Evolutionary conservation across 176 grass and related monocot genomes (phyloP), one percentile per base, ranked within the genome.

Genomic region (Carex scoparia): DNA sequence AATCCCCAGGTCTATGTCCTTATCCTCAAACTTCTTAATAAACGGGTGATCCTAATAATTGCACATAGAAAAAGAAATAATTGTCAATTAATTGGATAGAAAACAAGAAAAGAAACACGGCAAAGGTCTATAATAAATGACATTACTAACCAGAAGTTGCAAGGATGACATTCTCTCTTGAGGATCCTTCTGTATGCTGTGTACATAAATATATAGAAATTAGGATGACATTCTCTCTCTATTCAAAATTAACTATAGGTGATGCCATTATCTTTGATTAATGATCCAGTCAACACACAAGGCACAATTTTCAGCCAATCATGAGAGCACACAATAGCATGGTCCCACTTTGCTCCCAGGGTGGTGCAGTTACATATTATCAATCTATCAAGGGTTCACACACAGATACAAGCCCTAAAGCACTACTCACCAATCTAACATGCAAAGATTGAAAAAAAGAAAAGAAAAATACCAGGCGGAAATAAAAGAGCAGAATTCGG

Each of bases 21-120:
- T 93, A 59, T 88, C 95, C 85, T 93, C 95, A 28, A 98, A 98
- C 81, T 92, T 98, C 86, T 98, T 94, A 85, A 98, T 93, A 78
- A 98, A 98, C 37, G 95, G 85, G 58, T 98, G 95, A 75, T 86
- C 84, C 95, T 98, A 59, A 18, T 81, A 30, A 83, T 68, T 32
- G 5, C 35, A 83, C 40, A 83, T 51, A 44, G 11, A 58, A 79
- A 78, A 65, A 65, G 11, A 44, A 65, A n/a, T 73, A 63, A 31
- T 10, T 5, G 23, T 62, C 5, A 6, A 31, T 44, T 38, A 42
- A 4, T 84, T 32, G 9, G 69, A 73, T 77, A 58, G 35, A 64
- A 51, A 10, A 28, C 16, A 67, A 53, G 6, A 30, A 7, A n/a
- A 44, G 19, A n/a, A 4, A 56, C 19, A 14, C 32, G 49, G 51